Evolutionary conservation across 2,329 filamentous ascomycete genomes (phyloP), one percentile per base, ranked within the genome.

Genomic region (Alternaria incomplexa): DNA sequence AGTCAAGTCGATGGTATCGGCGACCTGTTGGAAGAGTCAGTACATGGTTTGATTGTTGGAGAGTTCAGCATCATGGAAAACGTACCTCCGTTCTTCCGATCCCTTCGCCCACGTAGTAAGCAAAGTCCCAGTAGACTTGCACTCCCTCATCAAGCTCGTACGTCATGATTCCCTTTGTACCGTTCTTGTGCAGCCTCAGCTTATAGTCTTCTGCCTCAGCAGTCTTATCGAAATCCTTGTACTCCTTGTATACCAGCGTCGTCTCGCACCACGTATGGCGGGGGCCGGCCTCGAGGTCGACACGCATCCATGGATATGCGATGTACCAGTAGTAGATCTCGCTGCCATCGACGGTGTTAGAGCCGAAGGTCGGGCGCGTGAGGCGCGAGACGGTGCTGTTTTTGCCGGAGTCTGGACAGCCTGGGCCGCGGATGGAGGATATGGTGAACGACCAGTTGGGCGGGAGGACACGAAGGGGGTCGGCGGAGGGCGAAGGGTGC

Each of bases 291-390:
- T 32, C 6, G 13, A 70, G 62, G 9, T 54, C 52, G 23, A 63
- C 68, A 30, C 55, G 57, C 45, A 70, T 44, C 28, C 62, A 43
- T 12, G 69, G 69, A 53, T 70, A 72, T 20, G 69, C 67, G 22
- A 67, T 48, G 51, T 60, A 62, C 66, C 66, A 69, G 47, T 72
- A 70, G 61, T 72, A 70, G 20, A 70, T 72, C 51, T 72, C 67
- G 11, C 58, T 63, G 26, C 67, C 66, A 45, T 72, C 67, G 43
- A 69, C 47, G 0, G 67, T 70, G 47, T 70, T 70, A 10, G 43
- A 26, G 3, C 69, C 69, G 12, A 54, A 70, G 17, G 67, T 70
- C 3, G 56, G 53, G 43, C 69, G 67, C 15, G 69, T 71, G 11
- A 32, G 51, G 36, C 25, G 45, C 15, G 20, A 32, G n/a, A 20